phyloP scores from a whole-genome alignment of 192 early-diverging fungal species.

The Entrophospora sp. region DNA sequence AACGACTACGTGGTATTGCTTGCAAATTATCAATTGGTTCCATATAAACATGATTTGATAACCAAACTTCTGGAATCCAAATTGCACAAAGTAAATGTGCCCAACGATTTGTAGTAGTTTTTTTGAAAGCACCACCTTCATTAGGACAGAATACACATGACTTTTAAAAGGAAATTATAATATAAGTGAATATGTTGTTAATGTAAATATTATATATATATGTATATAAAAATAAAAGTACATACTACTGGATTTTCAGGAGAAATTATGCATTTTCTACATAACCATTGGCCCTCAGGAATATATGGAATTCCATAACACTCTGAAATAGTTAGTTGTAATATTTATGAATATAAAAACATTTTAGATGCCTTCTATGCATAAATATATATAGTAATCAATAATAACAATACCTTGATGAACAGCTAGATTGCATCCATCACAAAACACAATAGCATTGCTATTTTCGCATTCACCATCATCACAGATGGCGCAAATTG shows the following conservation, averaged over 20 bases:
- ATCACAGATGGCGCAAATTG: slow-evolving; percentile 89
- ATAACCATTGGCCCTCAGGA: slow-evolving; percentile 99
- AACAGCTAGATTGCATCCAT: slow-evolving; percentile 97
- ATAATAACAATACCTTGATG: slow-evolving; percentile 71
- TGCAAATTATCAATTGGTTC: slow-evolving; percentile 94
- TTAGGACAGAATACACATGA: slow-evolving; percentile 90
- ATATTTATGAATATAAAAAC: neutral
- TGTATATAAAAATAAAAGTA: slow-evolving; percentile 18
- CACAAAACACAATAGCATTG: slow-evolving; percentile 99
- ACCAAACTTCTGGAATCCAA: slow-evolving; percentile 91
- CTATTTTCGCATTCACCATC: slow-evolving; percentile 99
- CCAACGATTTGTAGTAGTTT: slow-evolving; percentile 89
- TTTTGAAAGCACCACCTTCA: slow-evolving; percentile 92
- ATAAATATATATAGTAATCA: neutral
- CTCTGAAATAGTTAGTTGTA: no score
- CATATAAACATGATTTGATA: slow-evolving; percentile 91
- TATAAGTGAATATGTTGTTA: neutral
- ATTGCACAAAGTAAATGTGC: slow-evolving; percentile 91
- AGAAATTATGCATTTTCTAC: slow-evolving; percentile 93
- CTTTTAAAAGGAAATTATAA: slow-evolving; percentile 25
- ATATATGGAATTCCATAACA: slow-evolving; percentile 99
- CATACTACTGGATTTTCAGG: slow-evolving; percentile 76
- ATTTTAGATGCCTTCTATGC: neutral
- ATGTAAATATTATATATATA: neutral
- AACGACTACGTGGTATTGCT: slow-evolving; percentile 79